Evolutionary conservation across 1,284 basidiomycete genomes (phyloP).

Genomic region (Apiotrichum laibachii): DNA sequence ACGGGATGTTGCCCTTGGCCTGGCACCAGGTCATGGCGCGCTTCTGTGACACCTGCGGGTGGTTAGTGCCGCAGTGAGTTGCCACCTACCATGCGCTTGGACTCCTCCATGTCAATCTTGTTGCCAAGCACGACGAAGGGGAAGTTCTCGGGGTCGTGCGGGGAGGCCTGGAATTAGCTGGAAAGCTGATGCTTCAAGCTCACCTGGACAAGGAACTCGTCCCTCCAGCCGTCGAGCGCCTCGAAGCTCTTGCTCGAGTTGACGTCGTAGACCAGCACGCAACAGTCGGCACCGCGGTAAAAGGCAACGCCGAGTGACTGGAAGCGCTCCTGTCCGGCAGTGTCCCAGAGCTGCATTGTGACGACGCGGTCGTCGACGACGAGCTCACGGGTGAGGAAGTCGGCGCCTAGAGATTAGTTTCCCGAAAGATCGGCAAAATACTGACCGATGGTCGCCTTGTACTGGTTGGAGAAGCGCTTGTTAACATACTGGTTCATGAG

Average conservation of each 20-base stretch:
- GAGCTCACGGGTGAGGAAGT: constrained; percentile 93
- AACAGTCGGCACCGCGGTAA: constrained; percentile 99
- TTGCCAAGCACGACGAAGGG: constrained; percentile 98
- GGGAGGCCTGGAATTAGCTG: constrained; percentile 68
- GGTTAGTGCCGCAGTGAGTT: not conserved
- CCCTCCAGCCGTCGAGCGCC: constrained; percentile 90
- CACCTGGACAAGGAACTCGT: constrained; percentile 87
- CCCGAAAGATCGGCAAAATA: constrained; percentile 39
- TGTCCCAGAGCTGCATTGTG: constrained; percentile 99
- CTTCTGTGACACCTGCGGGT: constrained; percentile 87
- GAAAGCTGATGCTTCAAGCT: constrained; percentile 14
- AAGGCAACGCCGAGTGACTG: constrained; percentile 98
- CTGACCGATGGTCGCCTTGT: constrained; percentile 98
- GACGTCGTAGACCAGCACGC: constrained; percentile 98
- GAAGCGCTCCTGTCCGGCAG: constrained; percentile 98
- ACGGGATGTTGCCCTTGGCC: constrained; percentile 98
- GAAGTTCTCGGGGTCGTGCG: constrained; percentile 98
- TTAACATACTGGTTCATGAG: constrained; percentile 99
- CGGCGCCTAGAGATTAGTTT: constrained; percentile 44
- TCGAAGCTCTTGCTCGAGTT: constrained; percentile 99
- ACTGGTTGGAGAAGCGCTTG: constrained; percentile 99
- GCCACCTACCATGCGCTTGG: constrained; percentile 84
- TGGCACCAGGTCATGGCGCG: constrained; percentile 99
- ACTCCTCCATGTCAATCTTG: constrained; percentile 99
- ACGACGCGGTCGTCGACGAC: constrained; percentile 97